Base-by-base conservation (phyloP, 306 rosid genomes). In the Vigna unguiculata region DNA sequence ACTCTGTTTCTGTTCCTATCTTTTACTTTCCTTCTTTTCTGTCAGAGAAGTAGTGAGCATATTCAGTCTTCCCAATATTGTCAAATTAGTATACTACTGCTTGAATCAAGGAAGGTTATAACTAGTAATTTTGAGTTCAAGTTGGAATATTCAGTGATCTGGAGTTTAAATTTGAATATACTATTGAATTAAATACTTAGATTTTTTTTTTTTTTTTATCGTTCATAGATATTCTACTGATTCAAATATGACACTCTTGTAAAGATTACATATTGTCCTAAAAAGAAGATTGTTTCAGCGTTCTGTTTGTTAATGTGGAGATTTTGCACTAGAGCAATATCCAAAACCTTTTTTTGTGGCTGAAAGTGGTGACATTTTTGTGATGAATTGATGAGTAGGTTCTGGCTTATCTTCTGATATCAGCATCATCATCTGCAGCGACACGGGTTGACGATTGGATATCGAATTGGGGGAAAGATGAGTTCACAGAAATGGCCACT, bases 391-490 rank as follows among this genome's bases (percentile, higher is more conserved):
- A 62, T 48, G 77, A 21, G 53, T 85, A 95, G 99, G 85, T 85
- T 54, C 65, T 96, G 75, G 98, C 99, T 60, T 96, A 96, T 81
- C 91, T 96, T 85, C 84, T 96, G 62, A 86, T 96, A 63, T 96
- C 99, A 16, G 91, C 99, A 22, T 83, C 99, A 9, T 96, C 99
- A 15, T 87, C 90, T 0, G 99, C 99, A 1, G 98, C 99, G 10
- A 96, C 97, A 20, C 76, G 98, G 59, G 94, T 92, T 1, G 88
- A 87, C 0, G 99, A 96, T 71, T 96, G 99, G 99, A 86, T 83
- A 83, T 96, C 91, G 1, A 96, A 96, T 69, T 96, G 99, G 99
- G 99, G 99, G 10, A 96, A 87, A 83, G 99, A 96, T 5, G 90
- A 91, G 83, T 96, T 96, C 92, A 96, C 99, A 1, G 78, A 86